Evolutionary conservation across 768 basidiomycete species (phyloP), one percentile per base, ranked within the genome.

Genomic region (Amanita phalloides): DNA sequence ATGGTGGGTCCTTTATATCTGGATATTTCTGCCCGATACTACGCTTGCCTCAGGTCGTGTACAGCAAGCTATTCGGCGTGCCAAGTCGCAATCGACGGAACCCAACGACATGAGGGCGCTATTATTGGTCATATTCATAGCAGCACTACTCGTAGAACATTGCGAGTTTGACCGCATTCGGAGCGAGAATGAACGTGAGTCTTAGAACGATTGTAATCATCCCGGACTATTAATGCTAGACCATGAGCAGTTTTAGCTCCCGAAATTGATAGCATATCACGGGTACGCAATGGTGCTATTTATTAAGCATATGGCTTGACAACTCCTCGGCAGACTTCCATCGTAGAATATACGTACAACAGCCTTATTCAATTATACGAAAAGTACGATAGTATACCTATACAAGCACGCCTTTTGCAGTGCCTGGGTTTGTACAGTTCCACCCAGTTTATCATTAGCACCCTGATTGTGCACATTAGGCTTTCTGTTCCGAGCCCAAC

Each of bases 401-500:
- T 92, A 14, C 80, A 82, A 25, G 77, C 77, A n/a, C 80, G 88
- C 28, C 75, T 89, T 20, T 63, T 96, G 50, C 87, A 90, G 58
- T 95, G 92, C 61, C 69, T 98, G 26, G 95, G 92, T 91, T 55
- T 28, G 76, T 60, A 41, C 17, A 33, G 11, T 35, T 28, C 1
- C 44, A 36, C 30, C 8, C 30, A 35, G 20, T 35, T 23, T 43
- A 7, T 38, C 45, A 11, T 26, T 56, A 17, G 10, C 41, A 10
- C 39, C 49, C 28, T 51, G 26, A 54, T 30, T 13, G 48, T 28
- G 13, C 25, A 21, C 9, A 32, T 5, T 55, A 91, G 92, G 95
- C 9, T 96, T 89, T 65, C 68, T 99, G 4, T 98, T 92, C 70
- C 84, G 91, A 23, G 84, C 92, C 4, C 88, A 94, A 58, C 95